Evolutionary conservation across 352 stramenopile species (phyloP), one percentile per base, ranked within the genome.

Genomic region (Phytophthora agathidicida): DNA sequence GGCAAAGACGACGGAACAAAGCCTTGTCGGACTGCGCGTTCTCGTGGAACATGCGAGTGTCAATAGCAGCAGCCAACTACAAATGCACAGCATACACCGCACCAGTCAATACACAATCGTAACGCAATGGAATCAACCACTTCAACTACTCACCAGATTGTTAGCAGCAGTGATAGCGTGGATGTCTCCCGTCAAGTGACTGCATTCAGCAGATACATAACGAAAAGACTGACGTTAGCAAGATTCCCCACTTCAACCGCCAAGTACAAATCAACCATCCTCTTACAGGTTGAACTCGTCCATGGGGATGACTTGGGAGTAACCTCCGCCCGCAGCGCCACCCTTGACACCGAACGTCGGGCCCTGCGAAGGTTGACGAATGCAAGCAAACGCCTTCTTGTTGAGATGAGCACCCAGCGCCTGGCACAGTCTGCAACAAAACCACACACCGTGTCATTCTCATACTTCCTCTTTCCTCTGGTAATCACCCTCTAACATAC

Each of bases 291-390:
- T 99, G 70, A 99, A 99, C 67, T 99, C 96, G 68, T 99, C 97
- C 97, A 93, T 94, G 5, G 83, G 84, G 22, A 98, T 89, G 22
- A 98, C 95, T 69, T 99, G 97, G 4, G 94, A 82, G 71, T 98
- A 98, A 23, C 96, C 86, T 37, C 87, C 86, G 46, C 86, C 86
- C 10, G 86, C 86, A 51, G 86, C 84, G 6, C 85, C 76, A 13
- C 86, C 83, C 68, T 99, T 99, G 67, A 99, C 98, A 26, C 97
- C 97, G 76, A 99, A 99, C 23, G 95, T 99, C 10, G 98, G 97
- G 7, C 98, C 98, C 66, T 99, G 96, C 22, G 80, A 97, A 13
- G 98, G 97, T 70, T 99, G 96, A 32, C 97, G 93, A 62, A 99
- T 99, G 71, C 96, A 99, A 20, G 96, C 95, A 51, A 99, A 98